These are phyloP conservation scores for Cornus suecica DNA, from an alignment of 148 eudicot species.

Conservation along the genomic window DNA sequence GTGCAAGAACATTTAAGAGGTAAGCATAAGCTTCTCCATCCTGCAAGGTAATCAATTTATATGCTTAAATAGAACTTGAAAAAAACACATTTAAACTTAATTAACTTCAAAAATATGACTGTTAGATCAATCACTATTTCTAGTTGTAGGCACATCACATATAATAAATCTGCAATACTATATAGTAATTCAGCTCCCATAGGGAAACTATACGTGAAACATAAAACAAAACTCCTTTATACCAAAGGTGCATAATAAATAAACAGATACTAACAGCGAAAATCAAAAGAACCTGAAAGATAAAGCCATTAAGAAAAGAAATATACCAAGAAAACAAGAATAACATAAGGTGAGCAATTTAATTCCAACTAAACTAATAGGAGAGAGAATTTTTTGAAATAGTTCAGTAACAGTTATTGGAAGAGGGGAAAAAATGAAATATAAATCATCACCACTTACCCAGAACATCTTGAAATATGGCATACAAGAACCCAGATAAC, in stretches of 20 bases:
- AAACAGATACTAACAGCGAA: neutral
- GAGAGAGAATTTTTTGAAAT: neutral
- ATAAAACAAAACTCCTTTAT: neutral
- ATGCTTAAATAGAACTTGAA: constrained; percentile 7
- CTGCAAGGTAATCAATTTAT: constrained; percentile 35
- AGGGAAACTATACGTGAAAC: neutral
- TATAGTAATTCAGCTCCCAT: constrained; percentile 1
- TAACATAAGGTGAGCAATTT: neutral
- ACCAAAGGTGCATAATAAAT: neutral
- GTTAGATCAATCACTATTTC: neutral
- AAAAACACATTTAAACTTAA: neutral
- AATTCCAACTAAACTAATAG: too few relatives aligned
- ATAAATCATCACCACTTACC: neutral
- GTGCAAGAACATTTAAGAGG: constrained; percentile 89
- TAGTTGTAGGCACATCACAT: neutral
- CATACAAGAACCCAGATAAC: neutral
- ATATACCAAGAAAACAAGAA: constrained; percentile 1
- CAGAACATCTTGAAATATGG: neutral
- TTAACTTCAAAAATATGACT: neutral
- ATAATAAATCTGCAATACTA: neutral
- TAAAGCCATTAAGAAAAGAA: neutral
- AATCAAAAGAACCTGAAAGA: neutral
- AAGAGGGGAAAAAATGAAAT: neutral
- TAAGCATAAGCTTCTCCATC: constrained; percentile 96
- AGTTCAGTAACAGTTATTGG: neutral